These are phyloP conservation scores for Neoascochyta sp. DNA, from an alignment of 2,329 filamentous ascomycete genomes.

Conservation along the genomic window DNA sequence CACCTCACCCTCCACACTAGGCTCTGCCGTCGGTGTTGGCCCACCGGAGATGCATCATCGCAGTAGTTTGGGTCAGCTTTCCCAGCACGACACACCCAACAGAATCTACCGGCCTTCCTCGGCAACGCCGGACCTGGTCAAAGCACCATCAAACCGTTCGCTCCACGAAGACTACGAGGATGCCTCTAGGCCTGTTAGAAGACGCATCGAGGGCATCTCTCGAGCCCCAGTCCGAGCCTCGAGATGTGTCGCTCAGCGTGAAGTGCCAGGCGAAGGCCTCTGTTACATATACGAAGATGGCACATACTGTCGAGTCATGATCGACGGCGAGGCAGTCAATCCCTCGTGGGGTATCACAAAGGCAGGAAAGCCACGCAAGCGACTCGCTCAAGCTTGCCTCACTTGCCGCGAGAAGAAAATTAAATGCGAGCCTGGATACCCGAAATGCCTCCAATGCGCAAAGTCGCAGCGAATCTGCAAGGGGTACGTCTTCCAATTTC, in stretches of 20 bases:
- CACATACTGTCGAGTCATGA: constrained; percentile 74
- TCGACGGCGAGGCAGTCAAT: constrained; percentile 83
- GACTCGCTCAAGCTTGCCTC: constrained; percentile 85
- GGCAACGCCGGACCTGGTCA: constrained; percentile 22
- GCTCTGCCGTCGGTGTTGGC: constrained; percentile 17
- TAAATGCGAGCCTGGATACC: constrained; percentile 86
- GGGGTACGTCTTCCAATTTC: constrained; percentile 56
- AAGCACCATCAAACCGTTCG: constrained; percentile 12
- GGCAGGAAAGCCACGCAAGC: constrained; percentile 86
- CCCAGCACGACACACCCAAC: constrained; percentile 19
- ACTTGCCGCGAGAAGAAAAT: constrained; percentile 97
- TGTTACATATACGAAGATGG: constrained; percentile 88
- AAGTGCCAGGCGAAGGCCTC: constrained; percentile 72
- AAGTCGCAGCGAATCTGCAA: constrained; percentile 84
- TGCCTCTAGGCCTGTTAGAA: constrained; percentile 25
- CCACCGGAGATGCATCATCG: constrained; percentile 22
- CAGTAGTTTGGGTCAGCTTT: constrained; percentile 18
- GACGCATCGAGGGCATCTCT: constrained; percentile 33
- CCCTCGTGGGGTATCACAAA: constrained; percentile 93
- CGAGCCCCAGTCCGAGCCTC: constrained; percentile 32
- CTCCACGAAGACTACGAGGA: constrained; percentile 32
- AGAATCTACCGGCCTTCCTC: constrained; percentile 23
- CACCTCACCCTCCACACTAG: constrained; percentile 20
- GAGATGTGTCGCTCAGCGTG: constrained; percentile 41
- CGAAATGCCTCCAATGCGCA: constrained; percentile 85